Evolutionary conservation across 2,329 filamentous ascomycete genomes (phyloP), one percentile per base, ranked within the genome.

Genomic region (Graphiopsis chlorocephala): DNA sequence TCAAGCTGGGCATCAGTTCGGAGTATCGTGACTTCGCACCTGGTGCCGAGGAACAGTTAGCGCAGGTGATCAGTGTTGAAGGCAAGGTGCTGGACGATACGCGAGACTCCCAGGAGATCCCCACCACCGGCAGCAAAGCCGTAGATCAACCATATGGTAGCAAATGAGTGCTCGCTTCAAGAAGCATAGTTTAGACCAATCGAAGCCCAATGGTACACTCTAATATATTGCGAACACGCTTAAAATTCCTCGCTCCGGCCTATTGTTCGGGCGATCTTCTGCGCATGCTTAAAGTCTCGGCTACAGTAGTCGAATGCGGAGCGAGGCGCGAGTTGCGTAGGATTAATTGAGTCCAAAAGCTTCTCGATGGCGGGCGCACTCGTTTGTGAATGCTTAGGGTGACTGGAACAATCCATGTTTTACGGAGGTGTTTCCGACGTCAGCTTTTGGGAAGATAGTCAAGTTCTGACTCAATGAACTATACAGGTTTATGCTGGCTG

Each of bases 21-120:
- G 65, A 67, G 45, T 67, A 67, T 60, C 48, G 61, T 15, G 63
- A 65, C 35, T 64, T 65, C 25, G 60, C 60, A 38, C 60, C 60
- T 42, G 60, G 60, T 29, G 60, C 60, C 8, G 23, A 62, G 17
- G 60, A 62, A 29, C 60, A 62, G 25, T 31, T 62, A 35, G 60
- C 60, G 29, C 60, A 62, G 26, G 48, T 50, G 15, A 62, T 63
- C n/a, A 56, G 61, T 52, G 62, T 63, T 15, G 61, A 64, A 33
- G 53, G 61, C 11, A 62, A 61, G 23, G 33, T 59, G 26, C 48
- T 50, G 17, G 65, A 66, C 38, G 62, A 58, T 15, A 15, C 42
- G 50, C 63, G 28, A 33, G 61, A 35, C 29, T 63, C 50, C 17
- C 59, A 63, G 60, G 63, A 64, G 33, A 42, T 58, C n/a, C 48